phyloP scores from a whole-genome alignment of 2,329 filamentous ascomycete species.

The Scedosporium boydii region DNA sequence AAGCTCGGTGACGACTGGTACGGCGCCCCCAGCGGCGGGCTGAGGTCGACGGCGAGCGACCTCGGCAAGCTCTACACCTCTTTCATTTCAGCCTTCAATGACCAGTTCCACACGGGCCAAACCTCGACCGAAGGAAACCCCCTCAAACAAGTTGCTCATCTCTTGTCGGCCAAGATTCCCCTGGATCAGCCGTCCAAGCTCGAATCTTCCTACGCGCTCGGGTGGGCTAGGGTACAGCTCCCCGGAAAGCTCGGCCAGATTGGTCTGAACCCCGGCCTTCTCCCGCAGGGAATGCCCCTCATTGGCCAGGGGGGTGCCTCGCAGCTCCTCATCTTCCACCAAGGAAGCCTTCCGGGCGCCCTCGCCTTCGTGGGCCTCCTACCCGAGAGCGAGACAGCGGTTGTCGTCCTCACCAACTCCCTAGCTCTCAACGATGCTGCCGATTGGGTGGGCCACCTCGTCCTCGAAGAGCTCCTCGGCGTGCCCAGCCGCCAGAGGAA shows the following conservation, averaged over 20 bases:
- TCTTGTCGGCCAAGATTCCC: slow-evolving; percentile 1
- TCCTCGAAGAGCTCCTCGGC: slow-evolving; percentile 8
- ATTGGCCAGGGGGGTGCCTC: slow-evolving; percentile 2
- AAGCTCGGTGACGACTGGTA: neutral
- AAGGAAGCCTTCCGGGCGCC: slow-evolving; percentile 7
- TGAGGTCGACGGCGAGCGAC: slow-evolving; percentile 6
- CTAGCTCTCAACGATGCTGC: slow-evolving; percentile 8
- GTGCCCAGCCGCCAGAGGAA: neutral
- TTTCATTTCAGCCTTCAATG: slow-evolving; percentile 3
- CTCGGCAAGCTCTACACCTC: slow-evolving; percentile 7
- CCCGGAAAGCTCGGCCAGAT: slow-evolving; percentile 7
- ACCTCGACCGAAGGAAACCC: neutral
- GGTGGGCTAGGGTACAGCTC: slow-evolving; percentile 8
- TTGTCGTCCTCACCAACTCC: slow-evolving; percentile 9
- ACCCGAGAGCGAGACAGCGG: slow-evolving; percentile 6
- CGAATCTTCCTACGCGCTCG: slow-evolving; percentile 6
- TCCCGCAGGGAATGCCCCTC: slow-evolving; percentile 5
- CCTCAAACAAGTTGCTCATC: slow-evolving; percentile 2
- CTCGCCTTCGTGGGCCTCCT: slow-evolving; percentile 5
- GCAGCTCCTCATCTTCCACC: slow-evolving; percentile 7
- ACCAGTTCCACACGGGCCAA: neutral
- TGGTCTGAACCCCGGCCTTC: slow-evolving; percentile 6
- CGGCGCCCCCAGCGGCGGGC: slow-evolving; percentile 1
- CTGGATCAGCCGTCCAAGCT: neutral
- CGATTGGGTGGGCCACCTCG: slow-evolving; percentile 8